These are phyloP conservation scores for Pontederia paniculata DNA, from an alignment of 176 grass and related monocot species.

Conservation along the genomic window DNA sequence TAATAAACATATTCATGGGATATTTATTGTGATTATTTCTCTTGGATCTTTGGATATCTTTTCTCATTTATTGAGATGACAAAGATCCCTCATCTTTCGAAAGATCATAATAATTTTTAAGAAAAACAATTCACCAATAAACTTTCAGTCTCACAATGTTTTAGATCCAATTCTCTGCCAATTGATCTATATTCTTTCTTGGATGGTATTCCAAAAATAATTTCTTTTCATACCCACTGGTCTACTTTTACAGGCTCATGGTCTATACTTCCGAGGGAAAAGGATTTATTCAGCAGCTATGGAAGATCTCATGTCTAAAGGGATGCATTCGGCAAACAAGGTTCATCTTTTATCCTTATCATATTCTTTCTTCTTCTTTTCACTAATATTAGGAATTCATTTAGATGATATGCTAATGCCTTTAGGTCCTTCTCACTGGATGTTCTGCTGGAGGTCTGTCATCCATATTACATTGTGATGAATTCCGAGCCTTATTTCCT, in stretches of 20 bases:
- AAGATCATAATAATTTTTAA: too few relatives aligned
- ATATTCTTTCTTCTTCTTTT: background rate
- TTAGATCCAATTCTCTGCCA: too few relatives aligned
- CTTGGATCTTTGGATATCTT: too few relatives aligned
- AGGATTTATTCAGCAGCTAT: slow-evolving; percentile 78
- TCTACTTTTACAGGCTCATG: slow-evolving; percentile 26
- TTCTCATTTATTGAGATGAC: too few relatives aligned
- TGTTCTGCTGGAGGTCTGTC: slow-evolving; percentile 96
- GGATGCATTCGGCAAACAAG: slow-evolving; percentile 73
- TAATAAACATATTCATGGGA: too few relatives aligned
- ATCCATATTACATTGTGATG: slow-evolving; percentile 82
- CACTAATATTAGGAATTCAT: background rate
- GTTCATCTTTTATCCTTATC: slow-evolving; percentile 19
- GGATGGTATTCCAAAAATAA: too few relatives aligned
- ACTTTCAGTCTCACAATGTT: too few relatives aligned
- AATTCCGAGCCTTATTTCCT: slow-evolving; percentile 64
- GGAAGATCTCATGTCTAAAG: slow-evolving; percentile 75
- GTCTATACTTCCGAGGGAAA: slow-evolving; percentile 88
- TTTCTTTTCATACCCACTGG: background rate
- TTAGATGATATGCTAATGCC: background rate
- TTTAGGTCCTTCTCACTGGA: slow-evolving; percentile 85
- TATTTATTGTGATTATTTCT: too few relatives aligned
- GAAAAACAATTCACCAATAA: too few relatives aligned
- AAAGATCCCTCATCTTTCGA: too few relatives aligned
- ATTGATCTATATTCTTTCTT: too few relatives aligned